Evolutionary conservation across 345 rosid genomes (phyloP).

Genomic region (Erodium maritimum): DNA sequence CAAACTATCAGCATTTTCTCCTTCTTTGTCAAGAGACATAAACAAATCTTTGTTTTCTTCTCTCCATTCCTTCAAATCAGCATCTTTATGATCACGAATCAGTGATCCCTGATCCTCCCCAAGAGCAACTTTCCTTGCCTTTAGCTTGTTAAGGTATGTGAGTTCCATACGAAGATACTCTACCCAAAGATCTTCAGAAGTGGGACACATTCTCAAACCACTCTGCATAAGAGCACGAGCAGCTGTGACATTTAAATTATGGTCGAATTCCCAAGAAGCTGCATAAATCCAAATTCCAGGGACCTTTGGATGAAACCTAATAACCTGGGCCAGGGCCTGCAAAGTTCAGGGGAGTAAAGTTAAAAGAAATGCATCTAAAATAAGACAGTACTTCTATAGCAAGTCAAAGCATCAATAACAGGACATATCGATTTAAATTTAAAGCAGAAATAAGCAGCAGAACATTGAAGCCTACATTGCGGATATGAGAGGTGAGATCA

Average conservation of each 20-base stretch:
- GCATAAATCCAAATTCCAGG: constrained; percentile 92
- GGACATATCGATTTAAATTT: too few species aligned
- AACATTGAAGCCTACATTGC: too few species aligned
- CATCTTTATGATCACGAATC: constrained; percentile 23
- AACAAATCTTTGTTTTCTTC: constrained; percentile 56
- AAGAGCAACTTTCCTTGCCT: constrained; percentile 68
- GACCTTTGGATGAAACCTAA: constrained; percentile 75
- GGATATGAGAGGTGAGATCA: too few species aligned
- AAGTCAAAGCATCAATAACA: background rate
- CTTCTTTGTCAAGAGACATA: constrained; percentile 50
- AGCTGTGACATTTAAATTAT: constrained; percentile 59
- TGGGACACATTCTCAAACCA: constrained; percentile 71
- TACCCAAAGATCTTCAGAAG: constrained; percentile 79
- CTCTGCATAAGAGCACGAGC: constrained; percentile 90
- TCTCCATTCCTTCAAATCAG: constrained; percentile 45
- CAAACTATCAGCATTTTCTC: constrained; percentile 18
- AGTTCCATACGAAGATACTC: constrained; percentile 93
- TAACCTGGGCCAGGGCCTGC: constrained; percentile 71
- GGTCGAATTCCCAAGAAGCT: constrained; percentile 94
- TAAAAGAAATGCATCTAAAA: background rate
- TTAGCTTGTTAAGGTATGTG: constrained; percentile 71
- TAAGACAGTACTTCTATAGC: background rate
- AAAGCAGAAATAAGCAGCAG: too few species aligned
- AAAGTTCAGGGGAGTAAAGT: background rate
- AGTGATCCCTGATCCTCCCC: constrained; percentile 64